Percentiles rank a stretch among this genome's conserved stretches.
phyloP scores from a whole-genome alignment of 140 eudicot species.

The Stevia rebaudiana region DNA sequence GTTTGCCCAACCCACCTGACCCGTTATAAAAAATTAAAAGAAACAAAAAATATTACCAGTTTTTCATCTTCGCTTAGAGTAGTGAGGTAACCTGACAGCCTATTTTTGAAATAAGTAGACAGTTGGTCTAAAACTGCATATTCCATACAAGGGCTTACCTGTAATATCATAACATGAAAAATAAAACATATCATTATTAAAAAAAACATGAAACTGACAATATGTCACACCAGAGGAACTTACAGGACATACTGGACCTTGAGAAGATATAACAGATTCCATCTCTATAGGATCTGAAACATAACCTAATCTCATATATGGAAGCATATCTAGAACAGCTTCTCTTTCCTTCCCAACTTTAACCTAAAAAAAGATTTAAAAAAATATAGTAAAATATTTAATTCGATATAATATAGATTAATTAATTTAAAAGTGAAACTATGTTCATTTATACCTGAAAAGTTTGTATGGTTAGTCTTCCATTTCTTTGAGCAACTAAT shows the following conservation, averaged over 20 bases:
- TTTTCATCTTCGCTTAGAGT: conserved; percentile 69
- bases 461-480: conserved; percentile 68
- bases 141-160: conserved; percentile 95
- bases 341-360: conserved; percentile 84
- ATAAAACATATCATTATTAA: no score
- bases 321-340: conserved; percentile 78
- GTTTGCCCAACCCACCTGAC: no score
- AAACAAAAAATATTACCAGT: conserved; percentile 42
- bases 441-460: conserved; percentile 45
- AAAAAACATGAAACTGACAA: conserved; percentile 5
- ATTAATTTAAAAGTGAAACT: neutral
- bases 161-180: conserved; percentile 17
- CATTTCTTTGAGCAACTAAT: conserved; percentile 90
- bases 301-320: conserved; percentile 90
- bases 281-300: conserved; percentile 91
- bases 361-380: conserved; percentile 51
- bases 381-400: neutral
- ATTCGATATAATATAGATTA: no score
- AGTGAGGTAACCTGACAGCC: conserved; percentile 75
- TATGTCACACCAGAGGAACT: conserved; percentile 24
- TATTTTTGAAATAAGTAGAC: conserved; percentile 56
- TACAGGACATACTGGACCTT: conserved; percentile 94
- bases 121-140: conserved; percentile 86
- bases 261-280: conserved; percentile 85
- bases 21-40: no score